A percentile compares a stretch with the other conserved stretches of the same genome.
phyloP scores from a whole-genome alignment of 2,329 filamentous ascomycete genomes.

The Xylaria hypoxylon region DNA sequence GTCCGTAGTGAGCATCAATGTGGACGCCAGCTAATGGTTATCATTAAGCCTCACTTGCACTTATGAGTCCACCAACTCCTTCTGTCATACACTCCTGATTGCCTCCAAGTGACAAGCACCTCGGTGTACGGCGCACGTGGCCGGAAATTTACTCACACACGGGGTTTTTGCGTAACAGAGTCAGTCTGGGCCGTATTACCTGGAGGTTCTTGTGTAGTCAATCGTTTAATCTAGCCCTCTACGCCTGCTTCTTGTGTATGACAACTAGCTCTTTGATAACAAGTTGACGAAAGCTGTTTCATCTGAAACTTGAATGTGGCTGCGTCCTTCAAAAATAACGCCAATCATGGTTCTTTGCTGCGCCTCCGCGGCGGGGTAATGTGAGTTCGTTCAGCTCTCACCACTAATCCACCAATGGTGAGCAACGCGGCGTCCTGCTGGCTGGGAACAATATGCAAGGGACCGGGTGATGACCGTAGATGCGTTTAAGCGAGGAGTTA shows the following conservation, averaged over 20 bases:
- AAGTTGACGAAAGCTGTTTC: not conserved
- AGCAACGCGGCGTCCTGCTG: not conserved
- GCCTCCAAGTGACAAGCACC: too few relatives aligned
- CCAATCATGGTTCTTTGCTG: not conserved
- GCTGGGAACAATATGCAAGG: conserved; percentile 15
- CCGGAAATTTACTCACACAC: not conserved
- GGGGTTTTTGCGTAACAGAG: not conserved
- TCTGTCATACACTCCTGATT: not conserved
- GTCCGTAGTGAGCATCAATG: not conserved
- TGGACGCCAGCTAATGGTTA: not conserved
- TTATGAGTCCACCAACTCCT: not conserved
- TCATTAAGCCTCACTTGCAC: not conserved
- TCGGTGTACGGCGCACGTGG: too few relatives aligned
- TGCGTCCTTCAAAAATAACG: not conserved
- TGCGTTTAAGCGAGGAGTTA: conserved; percentile 11
- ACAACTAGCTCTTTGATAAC: not conserved
- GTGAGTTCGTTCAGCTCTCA: conserved; percentile 13
- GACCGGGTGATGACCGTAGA: not conserved
- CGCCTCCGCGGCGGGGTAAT: conserved; percentile 13
- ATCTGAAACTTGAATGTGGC: not conserved
- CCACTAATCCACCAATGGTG: conserved; percentile 7
- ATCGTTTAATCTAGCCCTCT: too few relatives aligned
- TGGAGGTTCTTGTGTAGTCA: not conserved
- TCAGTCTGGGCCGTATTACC: not conserved
- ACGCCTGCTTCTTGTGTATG: not conserved